These are phyloP conservation scores for Saposhnikovia divaricata DNA, from an alignment of 129 eudicot genomes.

Conservation along the genomic window DNA sequence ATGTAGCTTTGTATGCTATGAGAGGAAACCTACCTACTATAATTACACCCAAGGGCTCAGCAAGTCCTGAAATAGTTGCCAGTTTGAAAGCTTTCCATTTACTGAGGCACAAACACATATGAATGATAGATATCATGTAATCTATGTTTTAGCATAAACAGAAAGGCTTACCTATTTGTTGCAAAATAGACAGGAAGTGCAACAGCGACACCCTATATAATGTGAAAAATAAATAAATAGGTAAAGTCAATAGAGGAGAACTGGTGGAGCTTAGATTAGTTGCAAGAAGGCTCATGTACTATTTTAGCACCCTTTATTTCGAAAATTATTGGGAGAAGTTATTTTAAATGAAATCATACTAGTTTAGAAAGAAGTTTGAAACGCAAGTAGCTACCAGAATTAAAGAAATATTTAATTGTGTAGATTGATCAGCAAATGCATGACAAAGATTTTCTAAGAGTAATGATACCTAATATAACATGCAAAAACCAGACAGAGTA, in stretches of 20 bases:
- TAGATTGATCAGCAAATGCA: not conserved
- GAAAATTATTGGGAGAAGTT: not conserved
- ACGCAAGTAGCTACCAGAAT: not conserved
- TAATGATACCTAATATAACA: no score
- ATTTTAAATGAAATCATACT: not conserved
- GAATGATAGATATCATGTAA: not conserved
- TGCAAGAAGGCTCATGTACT: not conserved
- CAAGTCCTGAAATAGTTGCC: slow-evolving; percentile 92
- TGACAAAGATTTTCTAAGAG: not conserved
- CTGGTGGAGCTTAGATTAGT: not conserved
- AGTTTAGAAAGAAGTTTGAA: not conserved
- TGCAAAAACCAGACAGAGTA: not conserved
- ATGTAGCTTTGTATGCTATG: slow-evolving; percentile 4
- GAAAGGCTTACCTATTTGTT: slow-evolving; percentile 63
- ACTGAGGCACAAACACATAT: slow-evolving; percentile 29
- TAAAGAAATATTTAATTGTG: not conserved
- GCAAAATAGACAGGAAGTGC: slow-evolving; percentile 99
- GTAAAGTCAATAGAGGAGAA: not conserved
- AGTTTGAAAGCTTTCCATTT: slow-evolving; percentile 98
- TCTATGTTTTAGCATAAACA: not conserved
- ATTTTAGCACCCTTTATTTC: not conserved
- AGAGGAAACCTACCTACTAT: slow-evolving; percentile 63
- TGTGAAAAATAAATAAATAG: not conserved
- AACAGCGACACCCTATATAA: slow-evolving; percentile 90
- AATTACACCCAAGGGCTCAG: slow-evolving; percentile 94